Evolutionary conservation across 1,139 yeast species (phyloP), one percentile per base, ranked within the genome.

Genomic region (Yamadazyma friedrichii): DNA sequence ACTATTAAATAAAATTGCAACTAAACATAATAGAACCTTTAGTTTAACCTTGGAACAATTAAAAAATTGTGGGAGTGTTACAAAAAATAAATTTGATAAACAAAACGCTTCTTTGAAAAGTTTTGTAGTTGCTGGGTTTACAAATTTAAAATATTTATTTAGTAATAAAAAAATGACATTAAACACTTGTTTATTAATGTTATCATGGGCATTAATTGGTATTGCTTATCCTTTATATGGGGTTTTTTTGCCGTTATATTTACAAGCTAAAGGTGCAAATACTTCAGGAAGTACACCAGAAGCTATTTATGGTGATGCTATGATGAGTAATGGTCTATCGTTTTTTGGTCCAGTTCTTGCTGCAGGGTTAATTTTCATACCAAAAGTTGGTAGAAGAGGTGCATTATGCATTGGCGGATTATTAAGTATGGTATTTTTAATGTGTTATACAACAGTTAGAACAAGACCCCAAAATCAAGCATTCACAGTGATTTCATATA

Each of bases 291-390:
- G 54, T 24, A 57, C 68, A 31, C 56, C 67, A 25, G 55, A 52
- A 36, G 62, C 68, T 17, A 64, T 67, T n/a, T 80, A 79, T 58
- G 62, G 82, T 51, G 76, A 80, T 55, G 72, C 76, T 35, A 61
- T 76, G 38, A 66, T 81, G 39, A 72, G 74, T 36, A 76, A 75
- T 49, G 65, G 72, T 26, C 66, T 70, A 22, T 71, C 80, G 30
- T 76, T 77, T 30, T 71, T 74, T 41, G 87, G 86, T 9, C 85
- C 86, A 6, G 48, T 78, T 12, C 58, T 80, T 35, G 85, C 78
- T 5, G 82, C 77, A 36, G 61, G 57, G 4, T 43, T 74, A 35
- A 62, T 74, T 42, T 59, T 64, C 37, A 54, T 76, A 44, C 82
- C 79, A 2, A 52, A 52, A 15, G 48, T 77, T 28, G 85, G 85